Percentiles rank a stretch among this genome's conserved stretches.
phyloP scores from a whole-genome alignment of 1,284 basidiomycete species.

The Irpex rosettiformis region DNA sequence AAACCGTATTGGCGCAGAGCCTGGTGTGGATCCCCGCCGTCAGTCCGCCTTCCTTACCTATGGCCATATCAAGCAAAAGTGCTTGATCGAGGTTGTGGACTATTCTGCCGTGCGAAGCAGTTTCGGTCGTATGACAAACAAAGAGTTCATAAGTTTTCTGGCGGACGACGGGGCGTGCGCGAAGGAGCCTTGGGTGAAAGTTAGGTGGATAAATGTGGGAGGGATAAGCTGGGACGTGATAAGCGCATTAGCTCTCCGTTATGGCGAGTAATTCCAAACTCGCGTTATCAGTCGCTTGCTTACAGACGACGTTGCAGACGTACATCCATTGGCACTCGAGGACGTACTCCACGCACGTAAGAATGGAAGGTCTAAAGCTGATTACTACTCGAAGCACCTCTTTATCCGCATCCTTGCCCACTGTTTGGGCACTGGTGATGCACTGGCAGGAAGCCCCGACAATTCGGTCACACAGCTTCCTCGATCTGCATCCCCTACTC shows the following conservation, averaged over 20 bases:
- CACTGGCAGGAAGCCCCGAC: constrained; percentile 12
- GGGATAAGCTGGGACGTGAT: constrained; percentile 73
- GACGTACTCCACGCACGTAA: constrained; percentile 57
- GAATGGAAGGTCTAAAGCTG: constrained; percentile 61
- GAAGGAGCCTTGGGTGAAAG: constrained; percentile 53
- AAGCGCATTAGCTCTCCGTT: constrained; percentile 58
- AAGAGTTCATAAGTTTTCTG: constrained; percentile 50
- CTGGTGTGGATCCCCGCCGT: constrained; percentile 57
- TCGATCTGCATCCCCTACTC: constrained; percentile 40
- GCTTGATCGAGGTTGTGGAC: constrained; percentile 58
- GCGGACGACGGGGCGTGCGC: constrained; percentile 34
- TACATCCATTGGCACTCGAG: constrained; percentile 69
- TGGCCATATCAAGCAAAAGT: constrained; percentile 51
- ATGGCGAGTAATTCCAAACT: constrained; percentile 37
- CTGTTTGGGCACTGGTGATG: constrained; percentile 37
- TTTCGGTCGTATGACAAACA: constrained; percentile 51
- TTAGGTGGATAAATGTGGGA: constrained; percentile 70
- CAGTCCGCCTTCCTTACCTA: constrained; percentile 46
- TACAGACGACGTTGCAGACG: too few species aligned
- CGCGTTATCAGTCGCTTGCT: neutral
- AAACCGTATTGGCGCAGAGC: constrained; percentile 51
- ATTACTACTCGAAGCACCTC: constrained; percentile 65
- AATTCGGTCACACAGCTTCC: constrained; percentile 32
- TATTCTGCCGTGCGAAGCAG: constrained; percentile 54
- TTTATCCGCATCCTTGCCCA: constrained; percentile 67